phyloP scores from a whole-genome alignment of 2,329 filamentous ascomycete species.

The Myriosclerotinia curreyana region DNA sequence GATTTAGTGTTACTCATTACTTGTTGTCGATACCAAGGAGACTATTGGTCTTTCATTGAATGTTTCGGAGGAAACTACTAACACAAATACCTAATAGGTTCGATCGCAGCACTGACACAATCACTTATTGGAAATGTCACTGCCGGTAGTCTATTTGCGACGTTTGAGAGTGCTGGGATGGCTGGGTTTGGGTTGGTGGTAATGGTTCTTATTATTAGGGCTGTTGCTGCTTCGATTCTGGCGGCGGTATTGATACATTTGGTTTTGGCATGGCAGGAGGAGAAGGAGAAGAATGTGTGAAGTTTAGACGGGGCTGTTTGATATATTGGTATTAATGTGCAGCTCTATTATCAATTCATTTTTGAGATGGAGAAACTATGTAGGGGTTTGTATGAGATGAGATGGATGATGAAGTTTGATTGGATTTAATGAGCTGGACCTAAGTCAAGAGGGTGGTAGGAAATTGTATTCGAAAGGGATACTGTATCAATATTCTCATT shows the following conservation, averaged over 20 bases:
- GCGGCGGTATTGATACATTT: neutral
- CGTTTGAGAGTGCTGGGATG: conserved; percentile 3
- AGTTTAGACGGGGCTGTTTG: neutral
- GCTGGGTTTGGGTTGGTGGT: neutral
- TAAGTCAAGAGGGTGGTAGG: neutral
- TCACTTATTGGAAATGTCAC: neutral
- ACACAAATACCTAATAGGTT: neutral
- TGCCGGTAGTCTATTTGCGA: neutral
- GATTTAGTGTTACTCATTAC: too few relatives aligned
- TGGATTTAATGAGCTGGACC: neutral
- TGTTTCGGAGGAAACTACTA: neutral
- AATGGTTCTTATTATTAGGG: neutral
- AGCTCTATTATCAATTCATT: too few relatives aligned
- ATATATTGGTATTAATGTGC: neutral
- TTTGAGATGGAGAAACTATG: too few relatives aligned
- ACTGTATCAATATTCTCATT: neutral
- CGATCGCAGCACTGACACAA: neutral
- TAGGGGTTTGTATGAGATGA: neutral
- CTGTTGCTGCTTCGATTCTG: neutral
- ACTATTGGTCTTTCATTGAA: too few relatives aligned
- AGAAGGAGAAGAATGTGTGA: neutral
- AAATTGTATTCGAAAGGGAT: too few relatives aligned
- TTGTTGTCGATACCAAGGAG: too few relatives aligned
- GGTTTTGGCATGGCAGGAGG: too few relatives aligned
- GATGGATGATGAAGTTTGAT: neutral